Percentiles rank a stretch among this genome's conserved stretches.
phyloP scores from a whole-genome alignment of 225 moss, liverwort and hornwort genomes.

The Lunularia cruciata region DNA sequence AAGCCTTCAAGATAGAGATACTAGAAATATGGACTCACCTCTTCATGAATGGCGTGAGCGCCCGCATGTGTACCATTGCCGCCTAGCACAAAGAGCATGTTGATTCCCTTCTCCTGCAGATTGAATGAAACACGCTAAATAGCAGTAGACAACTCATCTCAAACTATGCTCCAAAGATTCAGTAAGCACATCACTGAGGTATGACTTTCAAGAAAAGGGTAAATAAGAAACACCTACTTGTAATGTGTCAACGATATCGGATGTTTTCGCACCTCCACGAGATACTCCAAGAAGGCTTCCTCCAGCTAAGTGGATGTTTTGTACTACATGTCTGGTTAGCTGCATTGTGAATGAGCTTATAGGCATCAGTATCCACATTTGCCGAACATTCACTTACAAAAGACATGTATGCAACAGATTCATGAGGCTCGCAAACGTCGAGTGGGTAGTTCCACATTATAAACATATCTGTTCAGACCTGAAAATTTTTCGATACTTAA shows the following conservation, averaged over 20 bases:
- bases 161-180: too few relatives aligned
- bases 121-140: not conserved
- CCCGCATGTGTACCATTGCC: constrained; percentile 98
- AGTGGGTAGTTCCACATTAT: too few relatives aligned
- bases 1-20: not conserved
- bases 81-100: constrained; percentile 92
- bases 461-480: too few relatives aligned
- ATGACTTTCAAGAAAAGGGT: not conserved
- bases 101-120: constrained; percentile 69
- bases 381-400: too few relatives aligned
- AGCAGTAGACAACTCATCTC: not conserved
- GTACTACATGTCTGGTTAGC: constrained; percentile 77
- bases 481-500: too few relatives aligned
- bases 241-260: constrained; percentile 78
- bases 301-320: constrained; percentile 83
- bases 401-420: too few relatives aligned
- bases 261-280: constrained; percentile 77
- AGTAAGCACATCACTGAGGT: not conserved
- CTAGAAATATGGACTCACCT: constrained; percentile 39
- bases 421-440: too few relatives aligned
- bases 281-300: constrained; percentile 94
- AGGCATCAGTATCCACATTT: too few relatives aligned
- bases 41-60: constrained; percentile 83
- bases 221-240: constrained; percentile 31
- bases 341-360: too few relatives aligned